These are phyloP conservation scores for Stenocarpella maydis DNA, from an alignment of 2,329 filamentous ascomycete species.

Conservation along the genomic window DNA sequence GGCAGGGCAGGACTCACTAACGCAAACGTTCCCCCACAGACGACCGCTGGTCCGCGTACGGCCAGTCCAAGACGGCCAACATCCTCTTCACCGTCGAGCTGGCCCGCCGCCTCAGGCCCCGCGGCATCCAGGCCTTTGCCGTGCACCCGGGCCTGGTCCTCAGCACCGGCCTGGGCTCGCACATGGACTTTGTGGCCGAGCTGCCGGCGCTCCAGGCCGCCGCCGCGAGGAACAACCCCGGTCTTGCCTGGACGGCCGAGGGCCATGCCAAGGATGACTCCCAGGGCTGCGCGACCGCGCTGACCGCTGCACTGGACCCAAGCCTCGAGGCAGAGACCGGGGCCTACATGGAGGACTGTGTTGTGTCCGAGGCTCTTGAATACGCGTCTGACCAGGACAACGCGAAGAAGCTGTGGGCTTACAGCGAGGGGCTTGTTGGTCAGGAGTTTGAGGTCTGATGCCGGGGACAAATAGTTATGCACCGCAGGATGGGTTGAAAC, in stretches of 20 bases:
- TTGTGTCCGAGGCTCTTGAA: not conserved
- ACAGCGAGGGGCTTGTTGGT: slow-evolving; percentile 41
- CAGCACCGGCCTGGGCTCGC: not conserved
- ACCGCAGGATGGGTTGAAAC: not conserved
- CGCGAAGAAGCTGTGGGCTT: slow-evolving; percentile 51
- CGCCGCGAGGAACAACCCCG: slow-evolving; percentile 6
- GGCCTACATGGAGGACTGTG: slow-evolving; percentile 16
- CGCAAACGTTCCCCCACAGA: not conserved
- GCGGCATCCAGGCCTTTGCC: slow-evolving; percentile 14
- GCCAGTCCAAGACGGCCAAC: slow-evolving; percentile 44
- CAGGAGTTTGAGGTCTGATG: slow-evolving; percentile 31
- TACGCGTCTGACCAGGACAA: slow-evolving; percentile 43
- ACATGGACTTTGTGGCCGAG: slow-evolving; percentile 20
- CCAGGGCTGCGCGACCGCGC: slow-evolving; percentile 41
- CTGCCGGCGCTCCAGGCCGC: not conserved
- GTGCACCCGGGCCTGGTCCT: slow-evolving; percentile 23
- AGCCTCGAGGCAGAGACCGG: slow-evolving; percentile 1
- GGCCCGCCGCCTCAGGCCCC: slow-evolving; percentile 34
- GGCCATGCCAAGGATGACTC: slow-evolving; percentile 35
- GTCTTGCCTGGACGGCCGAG: not conserved
- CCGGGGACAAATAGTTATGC: too few relatives aligned
- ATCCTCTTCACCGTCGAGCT: slow-evolving; percentile 40
- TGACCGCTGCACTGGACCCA: slow-evolving; percentile 27
- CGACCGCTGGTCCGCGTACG: slow-evolving; percentile 39
- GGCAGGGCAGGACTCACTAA: not conserved